phyloP scores from a whole-genome alignment of 495 filamentous ascomycete species.

The Haplographium delicatum region DNA sequence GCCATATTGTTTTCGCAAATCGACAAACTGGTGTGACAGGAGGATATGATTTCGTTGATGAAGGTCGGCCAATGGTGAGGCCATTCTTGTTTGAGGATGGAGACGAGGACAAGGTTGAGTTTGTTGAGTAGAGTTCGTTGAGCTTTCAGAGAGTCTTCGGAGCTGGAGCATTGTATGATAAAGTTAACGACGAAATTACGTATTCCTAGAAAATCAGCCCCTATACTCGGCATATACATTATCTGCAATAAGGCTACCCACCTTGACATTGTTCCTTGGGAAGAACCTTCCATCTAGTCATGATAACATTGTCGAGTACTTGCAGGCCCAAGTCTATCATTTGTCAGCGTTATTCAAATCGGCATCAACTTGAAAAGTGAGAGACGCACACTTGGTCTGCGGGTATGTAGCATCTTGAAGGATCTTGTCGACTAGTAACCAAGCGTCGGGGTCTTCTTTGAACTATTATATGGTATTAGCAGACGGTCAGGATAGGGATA shows the following conservation, averaged over 20 bases:
- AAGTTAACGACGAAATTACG: constrained; percentile 98
- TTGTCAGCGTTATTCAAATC: constrained; percentile 38
- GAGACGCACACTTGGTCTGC: constrained; percentile 86
- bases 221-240: constrained; percentile 20
- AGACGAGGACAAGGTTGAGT: constrained; percentile 93
- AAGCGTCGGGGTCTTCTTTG: constrained; percentile 96
- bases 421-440: constrained; percentile 94
- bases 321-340: constrained; percentile 81
- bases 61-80: constrained; percentile 99
- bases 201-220: constrained; percentile 55
- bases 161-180: constrained; percentile 86
- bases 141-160: constrained; percentile 75
- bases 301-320: constrained; percentile 95
- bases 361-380: constrained; percentile 7
- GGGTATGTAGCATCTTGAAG: constrained; percentile 82
- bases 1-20: constrained; percentile 99
- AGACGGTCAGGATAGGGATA: neutral
- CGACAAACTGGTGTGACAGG: constrained; percentile 87
- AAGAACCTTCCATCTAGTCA: constrained; percentile 97
- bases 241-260: constrained; percentile 6
- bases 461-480: constrained; percentile 58
- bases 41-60: constrained; percentile 98
- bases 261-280: constrained; percentile 87
- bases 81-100: constrained; percentile 98
- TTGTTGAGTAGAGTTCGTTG: constrained; percentile 93